Base-by-base conservation (phyloP, 306 rosid genomes). In the Lathyrus sativus region DNA sequence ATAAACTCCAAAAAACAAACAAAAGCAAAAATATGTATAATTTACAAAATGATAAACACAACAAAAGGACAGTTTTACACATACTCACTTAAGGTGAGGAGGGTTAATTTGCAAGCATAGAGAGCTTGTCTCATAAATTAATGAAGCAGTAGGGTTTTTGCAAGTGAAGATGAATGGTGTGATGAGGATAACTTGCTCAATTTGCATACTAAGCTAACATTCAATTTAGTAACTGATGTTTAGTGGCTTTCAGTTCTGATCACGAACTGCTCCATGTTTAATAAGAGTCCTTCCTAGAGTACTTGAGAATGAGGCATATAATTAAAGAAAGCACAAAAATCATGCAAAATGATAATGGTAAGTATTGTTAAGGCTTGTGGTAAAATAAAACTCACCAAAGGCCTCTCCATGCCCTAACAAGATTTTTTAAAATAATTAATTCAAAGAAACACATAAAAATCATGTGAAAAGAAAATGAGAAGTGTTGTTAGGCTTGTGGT, bases 311-410 rank as follows among this genome's bases (percentile, higher is more conserved):
- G n/a, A n/a, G n/a, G n/a, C n/a, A n/a, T n/a, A n/a, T n/a, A n/a
- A n/a, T n/a, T n/a, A n/a, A n/a, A n/a, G n/a, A n/a, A n/a, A n/a
- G n/a, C n/a, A n/a, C n/a, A n/a, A 45, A 14, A n/a, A 14, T 46
- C n/a, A 51, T 51, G 57, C 12, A 10, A 50, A 53, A 53, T 53
- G n/a, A 19, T 53, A 53, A 4, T 51, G 31, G 19, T 19, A 22
- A 22, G 33, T 53, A 35, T 55, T 9, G 37, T 24, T 14, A 54
- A 54, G 37, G 38, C 38, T 6, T 33, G 38, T 33, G 38, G 38
- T 26, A 55, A 55, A 55, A 55, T 26, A 55, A 55, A 26, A 55
- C 61, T 26, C 38, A 55, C 15, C 15, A 55, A 35, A 55, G 6
- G 61, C 37, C 15, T 55, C 12, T 24, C 6, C 61, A 11, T 26